Percentiles rank a stretch among this genome's conserved stretches.
These are phyloP conservation scores for Microdochium bolleyi DNA, from an alignment of 2,329 filamentous ascomycete species.

Conservation along the genomic window DNA sequence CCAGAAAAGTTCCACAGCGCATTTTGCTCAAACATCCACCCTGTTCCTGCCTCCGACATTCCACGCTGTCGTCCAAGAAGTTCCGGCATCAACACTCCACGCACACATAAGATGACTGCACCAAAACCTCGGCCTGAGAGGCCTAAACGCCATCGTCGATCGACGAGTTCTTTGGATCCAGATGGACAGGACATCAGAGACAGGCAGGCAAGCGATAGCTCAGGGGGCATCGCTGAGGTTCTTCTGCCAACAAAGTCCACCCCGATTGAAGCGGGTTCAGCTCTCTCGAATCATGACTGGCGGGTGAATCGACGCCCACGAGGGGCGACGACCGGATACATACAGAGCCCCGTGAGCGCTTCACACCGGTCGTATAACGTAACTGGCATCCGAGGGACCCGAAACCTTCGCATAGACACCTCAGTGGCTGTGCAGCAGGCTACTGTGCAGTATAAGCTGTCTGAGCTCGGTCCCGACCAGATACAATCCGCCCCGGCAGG, in stretches of 20 bases:
- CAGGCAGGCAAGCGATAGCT: neutral
- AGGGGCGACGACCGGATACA: neutral
- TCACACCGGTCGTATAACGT: neutral
- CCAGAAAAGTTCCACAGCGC: too few species aligned
- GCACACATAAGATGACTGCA: too few species aligned
- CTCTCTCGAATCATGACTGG: neutral
- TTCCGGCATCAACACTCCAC: too few species aligned
- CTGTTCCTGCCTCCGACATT: too few species aligned
- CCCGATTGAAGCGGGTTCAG: neutral
- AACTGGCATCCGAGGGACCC: neutral
- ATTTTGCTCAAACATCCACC: too few species aligned
- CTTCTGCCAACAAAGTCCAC: neutral
- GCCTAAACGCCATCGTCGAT: neutral
- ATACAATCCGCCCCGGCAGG: neutral
- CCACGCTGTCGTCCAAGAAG: too few species aligned
- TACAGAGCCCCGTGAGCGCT: neutral
- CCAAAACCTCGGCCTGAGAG: neutral
- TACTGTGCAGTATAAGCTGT: neutral
- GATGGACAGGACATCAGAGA: neutral
- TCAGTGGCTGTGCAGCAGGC: neutral
- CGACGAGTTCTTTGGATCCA: neutral
- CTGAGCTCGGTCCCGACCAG: neutral
- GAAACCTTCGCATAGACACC: neutral
- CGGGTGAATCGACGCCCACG: neutral
- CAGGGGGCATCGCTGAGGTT: neutral